These are phyloP conservation scores for Chlorella vulgaris DNA, from an alignment of 139 green algal species.

Conservation along the genomic window DNA sequence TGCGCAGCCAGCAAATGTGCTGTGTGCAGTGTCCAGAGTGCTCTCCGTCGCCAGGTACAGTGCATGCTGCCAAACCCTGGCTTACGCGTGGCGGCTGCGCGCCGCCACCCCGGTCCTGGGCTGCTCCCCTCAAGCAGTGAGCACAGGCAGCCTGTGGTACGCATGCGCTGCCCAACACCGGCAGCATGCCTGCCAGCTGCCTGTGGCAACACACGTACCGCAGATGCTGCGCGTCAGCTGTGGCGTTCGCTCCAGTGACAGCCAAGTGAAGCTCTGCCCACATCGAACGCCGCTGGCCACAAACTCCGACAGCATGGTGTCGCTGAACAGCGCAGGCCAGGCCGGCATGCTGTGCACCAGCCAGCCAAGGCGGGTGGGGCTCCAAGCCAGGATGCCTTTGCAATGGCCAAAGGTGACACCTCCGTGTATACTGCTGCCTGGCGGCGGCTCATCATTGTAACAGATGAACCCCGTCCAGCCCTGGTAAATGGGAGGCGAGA, in stretches of 20 bases:
- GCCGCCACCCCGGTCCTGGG: no score
- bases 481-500: neutral
- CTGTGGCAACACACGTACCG: neutral
- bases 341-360: constrained; percentile 6
- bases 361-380: neutral
- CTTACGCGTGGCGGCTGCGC: no score
- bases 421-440: neutral
- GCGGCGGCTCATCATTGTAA: constrained; percentile 13
- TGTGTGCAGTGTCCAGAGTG: neutral
- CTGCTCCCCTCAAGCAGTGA: no score
- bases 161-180: neutral
- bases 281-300: neutral
- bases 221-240: neutral
- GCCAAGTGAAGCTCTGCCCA: constrained; percentile 25
- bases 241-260: neutral
- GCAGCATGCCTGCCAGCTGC: neutral
- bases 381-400: constrained; percentile 10
- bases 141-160: no score
- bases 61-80: no score
- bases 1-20: neutral
- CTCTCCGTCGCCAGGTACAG: no score
- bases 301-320: neutral
- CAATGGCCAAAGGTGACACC: constrained; percentile 10
- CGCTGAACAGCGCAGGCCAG: neutral
- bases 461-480: neutral